These are phyloP conservation scores for Platanthera zijinensis DNA, from an alignment of 106 monocot species.

Conservation along the genomic window DNA sequence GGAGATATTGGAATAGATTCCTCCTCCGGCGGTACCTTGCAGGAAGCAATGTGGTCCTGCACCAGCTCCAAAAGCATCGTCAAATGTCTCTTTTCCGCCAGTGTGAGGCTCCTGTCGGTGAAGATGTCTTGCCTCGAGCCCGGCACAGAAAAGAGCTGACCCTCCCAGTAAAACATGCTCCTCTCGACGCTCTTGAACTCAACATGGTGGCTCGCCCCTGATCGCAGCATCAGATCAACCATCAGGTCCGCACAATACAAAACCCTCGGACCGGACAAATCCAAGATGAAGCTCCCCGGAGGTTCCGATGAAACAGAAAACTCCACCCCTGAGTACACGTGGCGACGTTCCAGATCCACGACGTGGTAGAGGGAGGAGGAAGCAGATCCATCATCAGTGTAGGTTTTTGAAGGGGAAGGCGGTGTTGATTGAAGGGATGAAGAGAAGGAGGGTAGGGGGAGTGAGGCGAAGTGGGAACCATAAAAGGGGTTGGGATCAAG, in stretches of 20 bases:
- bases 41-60: too few relatives aligned
- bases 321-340: constrained; percentile 35
- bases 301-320: constrained; percentile 30
- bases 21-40: too few relatives aligned
- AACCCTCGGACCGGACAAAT: constrained; percentile 63
- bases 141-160: too few relatives aligned
- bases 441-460: too few relatives aligned
- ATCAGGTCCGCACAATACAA: constrained; percentile 74
- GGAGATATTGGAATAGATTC: constrained; percentile 45
- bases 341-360: constrained; percentile 15
- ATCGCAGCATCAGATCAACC: constrained; percentile 68
- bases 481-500: too few relatives aligned
- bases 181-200: too few relatives aligned
- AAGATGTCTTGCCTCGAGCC: too few relatives aligned
- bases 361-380: constrained; percentile 3
- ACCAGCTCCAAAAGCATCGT: too few relatives aligned
- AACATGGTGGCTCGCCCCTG: constrained; percentile 79
- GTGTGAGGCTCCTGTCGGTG: too few relatives aligned
- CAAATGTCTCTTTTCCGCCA: too few relatives aligned
- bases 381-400: not conserved
- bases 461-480: too few relatives aligned
- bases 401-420: not conserved
- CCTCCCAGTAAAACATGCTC: too few relatives aligned
- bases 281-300: constrained; percentile 45
- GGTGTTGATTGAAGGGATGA: constrained; percentile 2